phyloP scores from a whole-genome alignment of 1,139 yeast genomes.

The Candida smagusa region DNA sequence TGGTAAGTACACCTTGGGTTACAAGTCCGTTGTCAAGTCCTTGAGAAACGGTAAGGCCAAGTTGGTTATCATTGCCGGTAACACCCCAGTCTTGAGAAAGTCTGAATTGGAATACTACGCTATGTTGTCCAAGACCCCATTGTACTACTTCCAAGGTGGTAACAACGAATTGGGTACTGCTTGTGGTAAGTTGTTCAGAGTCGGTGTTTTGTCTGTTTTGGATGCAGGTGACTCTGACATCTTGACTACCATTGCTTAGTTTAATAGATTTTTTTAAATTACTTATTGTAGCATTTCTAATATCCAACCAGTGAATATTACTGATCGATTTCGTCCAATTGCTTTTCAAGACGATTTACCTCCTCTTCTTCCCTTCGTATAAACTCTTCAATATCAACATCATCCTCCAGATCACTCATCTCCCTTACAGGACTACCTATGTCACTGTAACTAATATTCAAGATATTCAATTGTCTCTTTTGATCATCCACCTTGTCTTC shows the following conservation, averaged over 20 bases:
- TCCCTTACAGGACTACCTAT: constrained; percentile 18
- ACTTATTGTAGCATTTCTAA: constrained; percentile 8
- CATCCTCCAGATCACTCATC: constrained; percentile 17
- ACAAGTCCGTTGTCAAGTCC: constrained; percentile 98
- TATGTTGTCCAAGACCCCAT: constrained; percentile 98
- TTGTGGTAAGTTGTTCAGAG: constrained; percentile 99
- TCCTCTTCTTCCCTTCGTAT: constrained; percentile 34
- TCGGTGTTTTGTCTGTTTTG: constrained; percentile 91
- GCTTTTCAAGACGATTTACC: constrained; percentile 29
- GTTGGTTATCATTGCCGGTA: constrained; percentile 96
- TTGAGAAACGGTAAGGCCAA: constrained; percentile 99
- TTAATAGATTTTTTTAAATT: not conserved
- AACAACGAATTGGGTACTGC: constrained; percentile 99
- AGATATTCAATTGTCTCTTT: constrained; percentile 23
- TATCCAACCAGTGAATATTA: not conserved
- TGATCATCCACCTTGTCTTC: constrained; percentile 29
- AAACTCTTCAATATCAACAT: constrained; percentile 30
- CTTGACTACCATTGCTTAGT: constrained; percentile 42
- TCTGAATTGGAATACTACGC: constrained; percentile 99
- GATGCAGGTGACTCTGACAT: constrained; percentile 99
- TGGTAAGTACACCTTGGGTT: constrained; percentile 99
- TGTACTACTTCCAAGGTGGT: constrained; percentile 99
- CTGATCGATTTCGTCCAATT: constrained; percentile 15
- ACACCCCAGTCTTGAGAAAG: constrained; percentile 99
- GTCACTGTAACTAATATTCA: constrained; percentile 25